Percentiles rank a stretch among this genome's conserved stretches.
phyloP scores from a whole-genome alignment of 306 rosid species.

The Chamaecrista fasciculata region DNA sequence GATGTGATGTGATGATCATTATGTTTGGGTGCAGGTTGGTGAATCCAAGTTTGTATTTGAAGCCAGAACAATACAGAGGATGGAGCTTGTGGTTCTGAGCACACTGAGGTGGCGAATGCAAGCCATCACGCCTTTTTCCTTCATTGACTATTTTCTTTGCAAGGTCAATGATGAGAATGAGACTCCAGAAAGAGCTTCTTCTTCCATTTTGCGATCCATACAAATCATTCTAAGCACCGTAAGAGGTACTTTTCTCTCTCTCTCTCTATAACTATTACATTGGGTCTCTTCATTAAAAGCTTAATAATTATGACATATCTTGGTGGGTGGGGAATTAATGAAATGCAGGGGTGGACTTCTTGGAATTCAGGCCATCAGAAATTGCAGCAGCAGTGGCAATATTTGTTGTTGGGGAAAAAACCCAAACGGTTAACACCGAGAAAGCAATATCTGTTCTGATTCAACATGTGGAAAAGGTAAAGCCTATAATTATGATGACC shows the following conservation, averaged over 20 bases:
- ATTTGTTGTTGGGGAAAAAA: conserved; percentile 56
- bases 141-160: conserved; percentile 68
- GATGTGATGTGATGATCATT: background rate
- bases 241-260: conserved; percentile 43
- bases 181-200: conserved; percentile 28
- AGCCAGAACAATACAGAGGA: conserved; percentile 69
- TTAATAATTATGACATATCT: conserved; percentile 29
- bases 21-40: conserved; percentile 42
- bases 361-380: conserved; percentile 88
- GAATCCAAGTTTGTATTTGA: conserved; percentile 75
- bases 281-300: conserved; percentile 3
- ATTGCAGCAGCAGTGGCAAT: conserved; percentile 91
- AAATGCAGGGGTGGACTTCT: conserved; percentile 81
- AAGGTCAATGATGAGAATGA: conserved; percentile 56
- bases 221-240: conserved; percentile 54
- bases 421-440: conserved; percentile 53
- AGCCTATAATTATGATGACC: conserved; percentile 14
- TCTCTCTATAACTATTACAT: background rate
- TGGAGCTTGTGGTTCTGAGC: conserved; percentile 88
- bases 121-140: conserved; percentile 84
- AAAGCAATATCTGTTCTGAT: conserved; percentile 56
- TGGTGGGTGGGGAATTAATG: conserved; percentile 59
- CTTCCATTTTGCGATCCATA: conserved; percentile 51
- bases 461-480: conserved; percentile 68
- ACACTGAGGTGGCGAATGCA: conserved; percentile 93